Conservation (phyloP, 805 yeast genomes). For the Kodamaea kaohsiungensis region DNA sequence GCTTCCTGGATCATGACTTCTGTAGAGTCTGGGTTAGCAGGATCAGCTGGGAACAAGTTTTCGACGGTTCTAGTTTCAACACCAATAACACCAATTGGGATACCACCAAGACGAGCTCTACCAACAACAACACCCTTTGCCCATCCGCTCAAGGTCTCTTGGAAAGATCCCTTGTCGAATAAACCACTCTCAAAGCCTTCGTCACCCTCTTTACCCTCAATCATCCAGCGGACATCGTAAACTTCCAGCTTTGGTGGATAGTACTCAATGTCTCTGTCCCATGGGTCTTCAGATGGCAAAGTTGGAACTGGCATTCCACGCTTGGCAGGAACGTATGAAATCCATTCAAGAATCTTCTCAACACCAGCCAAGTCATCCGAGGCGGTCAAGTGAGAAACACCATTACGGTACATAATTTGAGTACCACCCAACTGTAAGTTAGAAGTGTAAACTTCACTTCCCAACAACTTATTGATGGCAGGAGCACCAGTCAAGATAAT, state of each 20-base stretch:
- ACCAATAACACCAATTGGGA: slow-evolving; percentile 97
- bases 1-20: slow-evolving; percentile 90
- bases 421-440: slow-evolving; percentile 99
- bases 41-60: slow-evolving; percentile 93
- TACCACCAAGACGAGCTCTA: slow-evolving; percentile 98
- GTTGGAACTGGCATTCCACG: slow-evolving; percentile 91
- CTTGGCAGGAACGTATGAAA: slow-evolving; percentile 90
- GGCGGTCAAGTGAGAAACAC: slow-evolving; percentile 98
- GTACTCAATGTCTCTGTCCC: slow-evolving; percentile 93
- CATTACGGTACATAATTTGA: slow-evolving; percentile 96
- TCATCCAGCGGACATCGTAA: slow-evolving; percentile 94
- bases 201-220: slow-evolving; percentile 79
- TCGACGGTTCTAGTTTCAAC: slow-evolving; percentile 92
- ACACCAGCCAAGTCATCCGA: slow-evolving; percentile 96
- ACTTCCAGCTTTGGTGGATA: slow-evolving; percentile 69
- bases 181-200: slow-evolving; percentile 82
- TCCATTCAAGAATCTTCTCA: slow-evolving; percentile 91
- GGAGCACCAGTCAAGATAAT: slow-evolving; percentile 99
- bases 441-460: slow-evolving; percentile 95
- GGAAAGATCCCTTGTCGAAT: slow-evolving; percentile 91
- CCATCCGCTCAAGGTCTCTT: slow-evolving; percentile 97
- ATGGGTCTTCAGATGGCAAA: slow-evolving; percentile 72
- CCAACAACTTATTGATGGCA: slow-evolving; percentile 93
- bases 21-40: slow-evolving; percentile 95
- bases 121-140: slow-evolving; percentile 98